Evolutionary conservation across 768 basidiomycete genomes (phyloP).

Genomic region (Filobasidium floriforme): DNA sequence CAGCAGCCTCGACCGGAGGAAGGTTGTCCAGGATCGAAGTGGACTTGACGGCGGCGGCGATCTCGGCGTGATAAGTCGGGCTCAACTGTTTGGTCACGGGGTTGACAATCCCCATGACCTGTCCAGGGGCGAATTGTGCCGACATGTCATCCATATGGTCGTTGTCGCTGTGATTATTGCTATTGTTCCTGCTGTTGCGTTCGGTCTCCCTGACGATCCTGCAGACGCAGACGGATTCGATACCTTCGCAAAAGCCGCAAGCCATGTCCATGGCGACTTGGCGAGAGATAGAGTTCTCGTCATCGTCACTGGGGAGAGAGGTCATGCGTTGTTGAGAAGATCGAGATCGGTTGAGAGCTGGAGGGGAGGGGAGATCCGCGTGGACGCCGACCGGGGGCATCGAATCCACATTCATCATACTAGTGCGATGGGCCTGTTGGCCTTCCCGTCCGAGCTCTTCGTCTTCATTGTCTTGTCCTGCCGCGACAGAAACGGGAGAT

Average conservation of each 20-base stretch:
- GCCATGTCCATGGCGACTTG: conserved; percentile 50
- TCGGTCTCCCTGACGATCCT: conserved; percentile 50
- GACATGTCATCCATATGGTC: neutral
- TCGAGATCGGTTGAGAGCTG: conserved; percentile 46
- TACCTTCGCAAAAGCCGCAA: conserved; percentile 68
- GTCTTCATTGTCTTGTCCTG: no score
- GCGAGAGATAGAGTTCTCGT: neutral
- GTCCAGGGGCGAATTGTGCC: neutral
- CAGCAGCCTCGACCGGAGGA: conserved; percentile 70
- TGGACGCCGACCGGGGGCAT: no score
- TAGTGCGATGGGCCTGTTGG: no score
- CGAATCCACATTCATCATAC: no score
- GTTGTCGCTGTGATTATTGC: neutral
- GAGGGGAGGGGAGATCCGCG: no score
- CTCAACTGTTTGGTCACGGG: conserved; percentile 4
- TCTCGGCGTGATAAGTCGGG: conserved; percentile 8
- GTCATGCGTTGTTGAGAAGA: conserved; percentile 52
- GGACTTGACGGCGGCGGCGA: conserved; percentile 19
- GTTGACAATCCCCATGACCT: neutral
- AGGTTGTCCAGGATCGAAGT: conserved; percentile 65
- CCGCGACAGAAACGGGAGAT: no score
- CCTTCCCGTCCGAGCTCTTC: no score
- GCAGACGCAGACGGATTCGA: conserved; percentile 65
- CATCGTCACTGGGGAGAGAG: neutral
- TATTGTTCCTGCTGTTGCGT: neutral